phyloP scores from a whole-genome alignment of 1,284 basidiomycete genomes.

The Boletellus deceptivus region DNA sequence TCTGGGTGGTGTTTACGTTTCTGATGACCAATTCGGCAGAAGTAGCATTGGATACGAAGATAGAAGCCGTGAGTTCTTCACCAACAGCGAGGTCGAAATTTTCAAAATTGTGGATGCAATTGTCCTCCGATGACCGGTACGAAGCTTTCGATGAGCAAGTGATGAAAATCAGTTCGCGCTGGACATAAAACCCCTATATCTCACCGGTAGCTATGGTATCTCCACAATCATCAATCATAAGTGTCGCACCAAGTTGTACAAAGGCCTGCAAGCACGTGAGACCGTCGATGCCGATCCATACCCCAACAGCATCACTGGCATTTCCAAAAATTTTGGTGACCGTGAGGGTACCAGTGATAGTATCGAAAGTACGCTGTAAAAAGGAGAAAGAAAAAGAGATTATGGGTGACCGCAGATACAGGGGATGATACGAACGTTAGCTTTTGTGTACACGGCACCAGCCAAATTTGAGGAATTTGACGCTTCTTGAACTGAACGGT shows the following conservation, averaged over 20 bases:
- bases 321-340: neutral
- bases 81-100: slow-evolving; percentile 13
- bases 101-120: too few species aligned
- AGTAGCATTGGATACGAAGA: too few species aligned
- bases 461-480: too few species aligned
- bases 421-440: neutral
- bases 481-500: too few species aligned
- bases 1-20: slow-evolving; percentile 13
- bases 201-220: neutral
- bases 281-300: neutral
- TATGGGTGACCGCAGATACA: too few species aligned
- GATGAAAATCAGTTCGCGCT: neutral
- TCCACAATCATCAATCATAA: neutral
- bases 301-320: neutral
- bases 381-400: neutral
- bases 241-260: slow-evolving; percentile 6
- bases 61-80: too few species aligned
- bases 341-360: neutral
- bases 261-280: too few species aligned
- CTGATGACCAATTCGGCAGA: too few species aligned
- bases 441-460: neutral
- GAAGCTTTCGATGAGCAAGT: slow-evolving; percentile 2
- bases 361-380: neutral
- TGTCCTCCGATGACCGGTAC: too few species aligned
- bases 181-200: too few species aligned